Evolutionary conservation across 2,329 filamentous ascomycete species (phyloP), one percentile per base, ranked within the genome.

Genomic region (Colletotrichum euphorbiae): DNA sequence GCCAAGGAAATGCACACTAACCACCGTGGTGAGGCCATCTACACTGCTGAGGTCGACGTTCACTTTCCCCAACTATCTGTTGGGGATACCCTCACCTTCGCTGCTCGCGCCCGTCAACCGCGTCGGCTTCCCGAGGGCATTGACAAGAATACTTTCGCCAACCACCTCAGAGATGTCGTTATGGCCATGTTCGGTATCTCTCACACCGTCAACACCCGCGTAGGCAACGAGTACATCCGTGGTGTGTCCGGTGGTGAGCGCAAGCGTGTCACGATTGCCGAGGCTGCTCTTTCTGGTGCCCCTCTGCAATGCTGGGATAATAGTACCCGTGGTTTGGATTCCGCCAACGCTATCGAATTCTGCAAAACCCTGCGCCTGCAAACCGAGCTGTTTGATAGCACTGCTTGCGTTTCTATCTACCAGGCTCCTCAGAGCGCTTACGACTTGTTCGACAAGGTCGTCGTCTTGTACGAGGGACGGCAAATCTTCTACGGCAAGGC

Each of bases 11-110:
- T 96, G 91, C 88, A 92, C 79, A 88, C 87, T 11, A 83, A 87
- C 70, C 94, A 95, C 80, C 90, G 92, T 31, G 93, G 93, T 71
- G 93, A 97, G 79, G 92, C 92, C 70, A 94, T 96, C 77, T 96
- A 96, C 80, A 94, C 92, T 0, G 92, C 92, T 67, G 93, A 96
- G 77, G 90, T 93, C 40, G 93, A 97, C 76, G 90, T 92, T 4
- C 92, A 94, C 79, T 94, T 94, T 75, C 91, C 92, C 12, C 87
- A 90, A 80, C 80, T 96, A 73, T 90, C 87, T 2, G 92, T 95
- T 48, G 91, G 91, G 58, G 91, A 95, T 73, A 96, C 93, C 1
- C 84, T 95, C 52, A 90, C 88, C 62, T 95, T 95, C 70, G 92
- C 92, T 17, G 91, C 92, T 4, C 83, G 87, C 17, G 91, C 92